Evolutionary conservation across 192 early-diverging fungal species (phyloP).

Genomic region (Kickxella alabastrina): DNA sequence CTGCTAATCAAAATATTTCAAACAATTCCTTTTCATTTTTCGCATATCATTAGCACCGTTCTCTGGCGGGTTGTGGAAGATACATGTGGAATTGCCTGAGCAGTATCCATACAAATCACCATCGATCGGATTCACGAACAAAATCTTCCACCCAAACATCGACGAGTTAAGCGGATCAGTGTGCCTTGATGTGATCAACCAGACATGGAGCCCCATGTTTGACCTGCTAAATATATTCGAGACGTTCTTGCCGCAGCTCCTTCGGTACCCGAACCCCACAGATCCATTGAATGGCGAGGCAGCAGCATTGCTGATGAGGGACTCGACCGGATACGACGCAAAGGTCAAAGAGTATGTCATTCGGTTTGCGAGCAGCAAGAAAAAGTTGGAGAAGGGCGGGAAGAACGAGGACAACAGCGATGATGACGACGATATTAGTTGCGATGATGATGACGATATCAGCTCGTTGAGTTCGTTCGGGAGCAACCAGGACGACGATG

Average conservation of each 20-base stretch:
- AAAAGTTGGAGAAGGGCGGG: conserved; percentile 1
- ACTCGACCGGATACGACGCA: conserved; percentile 79
- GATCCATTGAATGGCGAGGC: conserved; percentile 99
- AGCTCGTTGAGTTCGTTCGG: conserved; percentile 78
- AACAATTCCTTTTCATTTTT: too few species aligned
- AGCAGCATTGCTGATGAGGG: conserved; percentile 94
- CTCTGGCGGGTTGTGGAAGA: conserved; percentile 90
- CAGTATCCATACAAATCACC: conserved; percentile 99
- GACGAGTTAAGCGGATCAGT: conserved; percentile 99
- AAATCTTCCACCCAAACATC: conserved; percentile 99
- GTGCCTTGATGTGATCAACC: conserved; percentile 99
- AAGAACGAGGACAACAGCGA: conserved; percentile 37
- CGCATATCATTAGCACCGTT: conserved; percentile 99
- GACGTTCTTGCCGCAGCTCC: conserved; percentile 94
- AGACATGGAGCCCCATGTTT: conserved; percentile 99
- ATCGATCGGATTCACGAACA: conserved; percentile 99
- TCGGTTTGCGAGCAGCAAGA: conserved; percentile 57
- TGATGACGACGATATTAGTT: conserved; percentile 43
- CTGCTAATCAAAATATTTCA: too few species aligned
- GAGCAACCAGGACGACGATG: conserved; percentile 76
- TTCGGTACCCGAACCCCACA: conserved; percentile 98
- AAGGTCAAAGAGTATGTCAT: conserved; percentile 82
- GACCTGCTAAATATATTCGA: conserved; percentile 99
- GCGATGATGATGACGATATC: conserved; percentile 41
- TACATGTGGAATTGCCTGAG: conserved; percentile 98